Percentiles rank a stretch among this genome's conserved stretches.
Conservation (phyloP, 2,329 filamentous ascomycete species). For the Cytospora mali region DNA sequence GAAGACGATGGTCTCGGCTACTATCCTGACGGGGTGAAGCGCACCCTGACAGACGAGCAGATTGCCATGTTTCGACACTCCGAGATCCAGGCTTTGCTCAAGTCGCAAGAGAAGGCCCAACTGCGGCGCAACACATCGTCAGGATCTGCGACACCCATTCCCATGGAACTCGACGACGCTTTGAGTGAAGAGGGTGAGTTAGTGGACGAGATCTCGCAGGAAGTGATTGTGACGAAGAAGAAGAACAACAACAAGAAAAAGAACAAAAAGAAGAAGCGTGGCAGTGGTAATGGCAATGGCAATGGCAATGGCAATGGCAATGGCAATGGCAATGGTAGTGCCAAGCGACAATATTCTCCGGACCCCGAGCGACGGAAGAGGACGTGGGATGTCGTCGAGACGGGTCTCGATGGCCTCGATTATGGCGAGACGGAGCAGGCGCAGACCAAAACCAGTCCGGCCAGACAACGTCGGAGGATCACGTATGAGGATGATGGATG, state of each 20-base stretch:
- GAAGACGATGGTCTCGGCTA: constrained; percentile 76
- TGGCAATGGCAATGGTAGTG: constrained; percentile 44
- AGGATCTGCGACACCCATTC: not conserved
- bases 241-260: constrained; percentile 37
- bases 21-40: constrained; percentile 83
- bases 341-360: constrained; percentile 45
- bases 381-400: constrained; percentile 68
- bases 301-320: constrained; percentile 43
- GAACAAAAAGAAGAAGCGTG: constrained; percentile 42
- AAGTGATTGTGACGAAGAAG: constrained; percentile 35
- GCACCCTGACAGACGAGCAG: constrained; percentile 89
- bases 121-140: constrained; percentile 15
- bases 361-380: constrained; percentile 67
- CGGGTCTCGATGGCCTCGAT: constrained; percentile 60
- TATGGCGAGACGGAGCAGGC: constrained; percentile 53
- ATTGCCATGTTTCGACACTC: constrained; percentile 89
- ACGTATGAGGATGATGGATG: constrained; percentile 50
- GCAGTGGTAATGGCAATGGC: constrained; percentile 44
- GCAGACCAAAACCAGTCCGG: constrained; percentile 31
- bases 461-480: constrained; percentile 47
- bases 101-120: constrained; percentile 46
- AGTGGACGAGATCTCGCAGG: constrained; percentile 32
- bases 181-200: constrained; percentile 31
- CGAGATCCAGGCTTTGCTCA: constrained; percentile 74
- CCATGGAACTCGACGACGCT: constrained; percentile 8